A percentile compares a stretch with the other conserved stretches of the same genome.
phyloP scores from a whole-genome alignment of 1,284 basidiomycete species.

The Ustilago xerochloae region DNA sequence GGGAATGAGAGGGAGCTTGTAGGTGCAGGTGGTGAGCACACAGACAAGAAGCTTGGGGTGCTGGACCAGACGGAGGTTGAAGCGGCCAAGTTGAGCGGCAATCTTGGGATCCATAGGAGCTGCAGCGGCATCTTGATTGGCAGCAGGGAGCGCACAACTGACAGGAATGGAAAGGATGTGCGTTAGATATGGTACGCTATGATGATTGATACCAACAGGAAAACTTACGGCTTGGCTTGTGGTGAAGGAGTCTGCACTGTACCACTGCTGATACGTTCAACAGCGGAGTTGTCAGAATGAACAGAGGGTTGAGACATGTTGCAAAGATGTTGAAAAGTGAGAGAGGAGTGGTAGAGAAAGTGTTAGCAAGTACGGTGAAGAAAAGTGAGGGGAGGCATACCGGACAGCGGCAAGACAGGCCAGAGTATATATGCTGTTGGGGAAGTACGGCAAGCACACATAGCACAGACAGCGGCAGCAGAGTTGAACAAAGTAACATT shows the following conservation, averaged over 20 bases:
- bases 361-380: neutral
- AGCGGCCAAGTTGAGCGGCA: neutral
- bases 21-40: neutral
- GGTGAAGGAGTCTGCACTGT: neutral
- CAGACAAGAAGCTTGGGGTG: neutral
- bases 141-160: neutral
- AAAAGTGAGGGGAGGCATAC: neutral
- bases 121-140: neutral
- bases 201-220: too few species aligned
- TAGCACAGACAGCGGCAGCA: too few species aligned
- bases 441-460: too few species aligned
- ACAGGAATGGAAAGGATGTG: neutral
- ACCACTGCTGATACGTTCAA: neutral
- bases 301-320: neutral
- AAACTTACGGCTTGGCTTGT: neutral
- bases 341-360: neutral
- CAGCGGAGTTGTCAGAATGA: neutral
- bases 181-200: neutral
- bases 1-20: neutral
- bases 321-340: neutral
- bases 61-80: neutral
- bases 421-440: too few species aligned
- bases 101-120: neutral
- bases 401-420: too few species aligned
- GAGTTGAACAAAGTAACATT: too few species aligned